Evolutionary conservation across 306 rosid genomes (phyloP), one percentile per base, ranked within the genome.

Genomic region (Vigna angularis): DNA sequence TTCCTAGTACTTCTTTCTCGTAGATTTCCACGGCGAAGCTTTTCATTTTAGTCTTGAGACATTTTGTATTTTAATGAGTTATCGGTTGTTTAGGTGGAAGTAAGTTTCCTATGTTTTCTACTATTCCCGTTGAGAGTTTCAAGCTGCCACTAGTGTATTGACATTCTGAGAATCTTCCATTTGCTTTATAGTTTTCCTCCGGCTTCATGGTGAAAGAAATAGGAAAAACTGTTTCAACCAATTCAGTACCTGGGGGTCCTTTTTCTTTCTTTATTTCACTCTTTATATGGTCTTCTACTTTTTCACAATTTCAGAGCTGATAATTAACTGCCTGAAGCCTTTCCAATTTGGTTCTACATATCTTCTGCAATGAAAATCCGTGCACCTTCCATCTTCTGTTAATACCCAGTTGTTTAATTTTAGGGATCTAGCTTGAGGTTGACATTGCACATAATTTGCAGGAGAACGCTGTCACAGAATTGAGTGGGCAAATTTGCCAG

Each of bases 401-500:
- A 61, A 58, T 22, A 53, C 70, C 36, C 9, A 36, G 32, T 32
- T 7, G 7, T 15, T 15, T 15, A n/a, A 52, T 74, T 44, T 72
- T 76, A 67, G 30, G 53, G 81, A 78, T 55, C 61, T 61, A 2
- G 82, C 50, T 76, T 32, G 61, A 72, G 73, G 63, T 63, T 58
- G 75, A 45, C 75, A 47, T 58, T 63, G 17, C 72, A 42, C 53
- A 34, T 66, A 77, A 66, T 42, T 84, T 81, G 66, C 91, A 93
- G 98, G 92, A 90, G 83, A 93, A 84, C 1, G 78, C 83, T 65
- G 96, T 88, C 40, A 87, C 83, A 72, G 97, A 91, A 86, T 50
- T 88, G 70, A 88, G 95, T 73, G 98, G 93, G 66, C 97, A 91
- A 79, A 88, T 89, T 83, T 93, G 98, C 81, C 98, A 93, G 93